These are phyloP conservation scores for Corymbia citriodora DNA, from an alignment of 441 rosid species.

Conservation along the genomic window DNA sequence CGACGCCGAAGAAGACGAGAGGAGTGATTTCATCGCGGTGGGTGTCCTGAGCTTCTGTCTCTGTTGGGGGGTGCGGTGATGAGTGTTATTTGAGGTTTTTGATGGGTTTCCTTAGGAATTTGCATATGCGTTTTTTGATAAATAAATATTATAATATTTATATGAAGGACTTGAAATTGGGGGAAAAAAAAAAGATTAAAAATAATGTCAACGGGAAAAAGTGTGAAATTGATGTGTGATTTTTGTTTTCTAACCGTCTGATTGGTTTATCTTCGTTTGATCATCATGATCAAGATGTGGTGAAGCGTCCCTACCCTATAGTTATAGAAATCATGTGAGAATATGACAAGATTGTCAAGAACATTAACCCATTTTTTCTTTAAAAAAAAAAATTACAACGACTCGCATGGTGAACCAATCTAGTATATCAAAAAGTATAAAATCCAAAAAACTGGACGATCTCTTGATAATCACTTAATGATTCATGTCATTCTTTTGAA, in stretches of 20 bases:
- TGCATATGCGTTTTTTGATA: neutral
- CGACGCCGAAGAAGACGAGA: constrained; percentile 19
- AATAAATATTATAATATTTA: neutral
- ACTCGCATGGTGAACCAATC: neutral
- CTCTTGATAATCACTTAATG: neutral
- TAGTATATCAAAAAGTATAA: neutral
- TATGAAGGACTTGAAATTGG: neutral
- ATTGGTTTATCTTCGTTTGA: neutral
- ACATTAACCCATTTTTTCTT: neutral
- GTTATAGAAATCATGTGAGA: neutral
- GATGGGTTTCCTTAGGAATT: neutral
- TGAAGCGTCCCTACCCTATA: neutral
- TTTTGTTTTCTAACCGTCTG: neutral
- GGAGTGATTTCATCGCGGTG: constrained; percentile 45
- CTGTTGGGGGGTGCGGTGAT: neutral
- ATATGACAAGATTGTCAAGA: neutral
- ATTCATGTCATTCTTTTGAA: neutral
- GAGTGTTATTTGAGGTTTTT: neutral
- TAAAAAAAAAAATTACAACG: neutral
- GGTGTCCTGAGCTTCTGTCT: neutral
- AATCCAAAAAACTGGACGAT: neutral
- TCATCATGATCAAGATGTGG: neutral
- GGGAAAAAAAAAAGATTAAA: neutral
- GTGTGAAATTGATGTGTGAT: neutral
- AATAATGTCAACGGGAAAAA: neutral